Base-by-base conservation (phyloP, 108 stramenopile genomes). In the Cyclotella choctawhatcheeana region DNA sequence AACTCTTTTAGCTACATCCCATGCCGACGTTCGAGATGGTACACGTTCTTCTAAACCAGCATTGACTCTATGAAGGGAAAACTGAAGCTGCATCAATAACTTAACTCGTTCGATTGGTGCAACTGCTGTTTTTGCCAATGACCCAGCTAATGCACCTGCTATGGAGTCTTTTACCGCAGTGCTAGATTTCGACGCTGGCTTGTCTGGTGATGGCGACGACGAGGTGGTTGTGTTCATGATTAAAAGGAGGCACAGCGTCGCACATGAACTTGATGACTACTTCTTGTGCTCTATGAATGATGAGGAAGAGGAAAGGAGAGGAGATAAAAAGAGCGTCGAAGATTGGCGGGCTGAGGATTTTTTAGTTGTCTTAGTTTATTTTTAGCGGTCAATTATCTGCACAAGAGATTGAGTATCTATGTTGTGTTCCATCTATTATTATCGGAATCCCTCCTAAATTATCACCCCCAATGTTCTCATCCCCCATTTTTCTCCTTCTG, bases 71-170 rank as follows among this genome's bases (percentile, higher is more conserved):
- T 59, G 48, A 30, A 86, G 66, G 16, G 86, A 84, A 37, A 77
- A 73, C 51, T 88, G 90, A 47, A 91, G 81, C 76, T 99, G 97
- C 73, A 98, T 84, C 43, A 99, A 69, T 44, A 99, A 88, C 77
- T 99, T 99, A 35, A 99, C 91, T 10, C 99, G 97, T 86, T 99
- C 99, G 68, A 99, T 92, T 7, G 99, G 99, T 17, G 99, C 99
- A 59, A 89, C 86, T 21, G 66, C 85, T 16, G 98, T 97, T 75
- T 93, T 92, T 58, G 95, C 85, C 48, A 97, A 60, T 40, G 89
- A 93, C 29, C 93, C 94, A 2, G 94, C 90, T 47, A 65, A 64
- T 21, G 88, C 92, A 43, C 94, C 94, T 7, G 94, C 94, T 13
- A 88, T 18, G n/a, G 84, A 87, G 71, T 90, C 88, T 67, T 82